A percentile compares a stretch with the other conserved stretches of the same genome.
phyloP scores from a whole-genome alignment of 2,329 filamentous ascomycete species.

The Emericellopsis cladophorae region DNA sequence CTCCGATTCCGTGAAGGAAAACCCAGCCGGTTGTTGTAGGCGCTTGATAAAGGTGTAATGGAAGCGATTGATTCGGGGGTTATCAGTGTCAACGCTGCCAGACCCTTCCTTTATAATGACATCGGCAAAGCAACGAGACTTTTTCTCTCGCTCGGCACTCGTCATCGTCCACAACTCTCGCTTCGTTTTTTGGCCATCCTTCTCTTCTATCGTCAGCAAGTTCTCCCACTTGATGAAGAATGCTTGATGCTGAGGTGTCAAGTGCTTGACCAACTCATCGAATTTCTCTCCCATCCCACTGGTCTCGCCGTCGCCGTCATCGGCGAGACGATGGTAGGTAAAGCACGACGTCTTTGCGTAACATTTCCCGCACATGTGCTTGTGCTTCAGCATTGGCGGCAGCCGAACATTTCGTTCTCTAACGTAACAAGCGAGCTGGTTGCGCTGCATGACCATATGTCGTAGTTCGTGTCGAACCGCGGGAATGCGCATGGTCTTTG shows the following conservation, averaged over 20 bases:
- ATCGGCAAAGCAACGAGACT: slow-evolving; percentile 81
- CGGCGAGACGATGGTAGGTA: slow-evolving; percentile 81
- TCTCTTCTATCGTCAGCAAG: slow-evolving; percentile 87
- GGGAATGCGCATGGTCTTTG: slow-evolving; percentile 73
- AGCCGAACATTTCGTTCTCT: slow-evolving; percentile 68
- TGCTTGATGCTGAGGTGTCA: slow-evolving; percentile 60
- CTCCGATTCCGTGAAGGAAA: slow-evolving; percentile 87
- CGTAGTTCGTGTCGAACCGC: slow-evolving; percentile 78
- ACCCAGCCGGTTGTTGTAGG: slow-evolving; percentile 35
- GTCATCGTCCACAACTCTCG: slow-evolving; percentile 95
- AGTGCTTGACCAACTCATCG: slow-evolving; percentile 63
- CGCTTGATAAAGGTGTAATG: slow-evolving; percentile 76
- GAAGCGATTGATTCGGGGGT: slow-evolving; percentile 81
- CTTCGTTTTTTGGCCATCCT: slow-evolving; percentile 73
- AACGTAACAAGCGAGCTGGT: slow-evolving; percentile 75
- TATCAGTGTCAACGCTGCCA: slow-evolving; percentile 53
- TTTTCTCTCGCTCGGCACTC: slow-evolving; percentile 73
- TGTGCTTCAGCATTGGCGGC: slow-evolving; percentile 74
- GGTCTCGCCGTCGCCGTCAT: slow-evolving; percentile 68
- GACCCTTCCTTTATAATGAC: slow-evolving; percentile 74
- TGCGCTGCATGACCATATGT: slow-evolving; percentile 95
- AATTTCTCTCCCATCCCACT: slow-evolving; percentile 77
- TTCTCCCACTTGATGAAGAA: slow-evolving; percentile 96
- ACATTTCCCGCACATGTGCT: slow-evolving; percentile 72
- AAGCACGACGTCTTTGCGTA: slow-evolving; percentile 89